Evolutionary conservation across 306 rosid genomes (phyloP), one percentile per base, ranked within the genome.

Genomic region (Cicer yamashitae): DNA sequence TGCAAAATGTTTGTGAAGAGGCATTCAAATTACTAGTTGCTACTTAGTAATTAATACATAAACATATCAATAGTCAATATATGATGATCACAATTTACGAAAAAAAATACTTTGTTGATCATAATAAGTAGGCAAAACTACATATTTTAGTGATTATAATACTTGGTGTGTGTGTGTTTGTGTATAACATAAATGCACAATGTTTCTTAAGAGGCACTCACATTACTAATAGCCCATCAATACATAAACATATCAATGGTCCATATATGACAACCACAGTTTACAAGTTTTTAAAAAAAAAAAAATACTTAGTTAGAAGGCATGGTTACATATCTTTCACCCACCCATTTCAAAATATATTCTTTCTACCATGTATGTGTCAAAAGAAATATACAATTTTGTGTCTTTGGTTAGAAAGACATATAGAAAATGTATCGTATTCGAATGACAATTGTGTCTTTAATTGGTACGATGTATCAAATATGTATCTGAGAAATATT

Each of bases 131-230:
- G 15, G 17, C 20, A 50, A 13, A 50, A 15, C 6, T 50, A 13
- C 56, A 50, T 5, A 15, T 50, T 7, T 50, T 25, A 25, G 30
- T 25, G 30, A 25, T 25, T 3, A 25, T 25, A 25, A 25, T 25
- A 25, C 8, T 15, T 1, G 7, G 18, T 50, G 18, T 51, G 25
- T 6, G 20, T 17, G 37, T 20, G 62, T 51, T 1, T 6, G 9
- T 17, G 37, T 20, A 38, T 9, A 56, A 56, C 62, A 56, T 56
- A 56, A 56, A 56, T 56, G 62, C 62, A 56, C 60, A 54, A 4
- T 56, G n/a, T 56, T 25, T 58, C 5, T 58, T 22, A 34, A 10
- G 14, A 58, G 64, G 15, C 64, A 58, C 1, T 59, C 18, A 59
- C 66, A 22, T 22, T 22, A 22, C 39, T 22, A 57, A 22, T 57